Evolutionary conservation across 192 early-diverging fungal species (phyloP), one percentile per base, ranked within the genome.

Genomic region (Coemansia sp.): DNA sequence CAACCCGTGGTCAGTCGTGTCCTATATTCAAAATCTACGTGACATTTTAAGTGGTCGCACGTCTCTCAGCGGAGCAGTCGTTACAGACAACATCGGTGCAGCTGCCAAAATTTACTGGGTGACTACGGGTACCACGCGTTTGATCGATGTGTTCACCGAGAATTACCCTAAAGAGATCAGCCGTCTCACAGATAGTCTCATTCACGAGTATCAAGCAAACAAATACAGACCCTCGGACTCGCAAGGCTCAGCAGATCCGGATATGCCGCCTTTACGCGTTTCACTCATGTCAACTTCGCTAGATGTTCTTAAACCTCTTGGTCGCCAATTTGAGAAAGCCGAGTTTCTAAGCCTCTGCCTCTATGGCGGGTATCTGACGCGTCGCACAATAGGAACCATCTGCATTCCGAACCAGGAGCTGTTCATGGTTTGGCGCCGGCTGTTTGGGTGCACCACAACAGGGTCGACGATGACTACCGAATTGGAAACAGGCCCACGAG

Each of bases 321-420:
- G 20, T 9, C 66, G 60, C 12, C 29, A 59, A 40, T 78, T 68
- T 29, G 72, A 67, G 4, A 56, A 67, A 27, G 32, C 61, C 3
- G 62, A 59, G 29, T 34, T 78, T 34, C 64, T 74, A 41, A 65
- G 62, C 2, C 56, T 69, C 2, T 69, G 67, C 27, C 62, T 74
- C 17, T 69, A 64, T 31, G 64, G 62, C n/a, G 72, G 72, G 0
- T 74, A 74, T 39, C 44, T 69, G 27, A 74, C 62, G 0, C 55
- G 53, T 20, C 55, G 53, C 22, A 27, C 50, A 10, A 53, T 53
- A 15, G 39, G 41, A 31, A 60, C 55, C 4, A 42, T 74, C 12
- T 74, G 74, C 48, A 75, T 70, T 41, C 74, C 74, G 5, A 75
- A 75, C 50, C 68, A 58, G 20, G 70, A 61, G 45, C 55, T 71